Conservation (phyloP, 1,284 basidiomycete species). For the Fomitopsis pinicola region DNA sequence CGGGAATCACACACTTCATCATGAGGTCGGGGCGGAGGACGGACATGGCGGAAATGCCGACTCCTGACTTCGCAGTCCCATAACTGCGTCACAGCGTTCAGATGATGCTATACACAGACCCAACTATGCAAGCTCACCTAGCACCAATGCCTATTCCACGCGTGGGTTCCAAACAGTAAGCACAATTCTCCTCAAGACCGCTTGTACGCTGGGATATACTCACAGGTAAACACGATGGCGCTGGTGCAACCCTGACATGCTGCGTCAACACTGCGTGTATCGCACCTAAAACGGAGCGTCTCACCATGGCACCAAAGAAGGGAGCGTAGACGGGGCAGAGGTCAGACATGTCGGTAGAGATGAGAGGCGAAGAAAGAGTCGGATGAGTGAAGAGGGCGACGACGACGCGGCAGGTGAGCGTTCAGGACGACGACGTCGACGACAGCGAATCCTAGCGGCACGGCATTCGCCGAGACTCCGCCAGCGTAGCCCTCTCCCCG, state of each 20-base stretch:
- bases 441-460: neutral
- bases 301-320: conserved; percentile 95
- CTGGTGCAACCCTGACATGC: conserved; percentile 81
- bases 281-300: conserved; percentile 25
- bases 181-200: conserved; percentile 86
- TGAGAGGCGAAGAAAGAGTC: neutral
- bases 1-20: conserved; percentile 95
- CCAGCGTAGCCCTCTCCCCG: neutral
- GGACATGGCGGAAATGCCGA: conserved; percentile 98
- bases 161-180: conserved; percentile 23
- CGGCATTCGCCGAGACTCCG: conserved; percentile 7
- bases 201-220: conserved; percentile 80
- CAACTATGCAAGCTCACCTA: conserved; percentile 41
- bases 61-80: conserved; percentile 98
- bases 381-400: neutral
- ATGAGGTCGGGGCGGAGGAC: conserved; percentile 92
- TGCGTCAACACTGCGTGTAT: conserved; percentile 11
- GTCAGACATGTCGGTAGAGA: conserved; percentile 62
- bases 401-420: neutral
- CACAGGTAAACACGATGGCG: conserved; percentile 97
- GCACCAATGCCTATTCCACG: conserved; percentile 59
- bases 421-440: conserved; percentile 2
- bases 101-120: neutral
- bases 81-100: conserved; percentile 43
- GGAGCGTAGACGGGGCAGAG: conserved; percentile 93